These are phyloP conservation scores for Avena insularis DNA, from an alignment of 176 grass and related monocot species.

Conservation along the genomic window DNA sequence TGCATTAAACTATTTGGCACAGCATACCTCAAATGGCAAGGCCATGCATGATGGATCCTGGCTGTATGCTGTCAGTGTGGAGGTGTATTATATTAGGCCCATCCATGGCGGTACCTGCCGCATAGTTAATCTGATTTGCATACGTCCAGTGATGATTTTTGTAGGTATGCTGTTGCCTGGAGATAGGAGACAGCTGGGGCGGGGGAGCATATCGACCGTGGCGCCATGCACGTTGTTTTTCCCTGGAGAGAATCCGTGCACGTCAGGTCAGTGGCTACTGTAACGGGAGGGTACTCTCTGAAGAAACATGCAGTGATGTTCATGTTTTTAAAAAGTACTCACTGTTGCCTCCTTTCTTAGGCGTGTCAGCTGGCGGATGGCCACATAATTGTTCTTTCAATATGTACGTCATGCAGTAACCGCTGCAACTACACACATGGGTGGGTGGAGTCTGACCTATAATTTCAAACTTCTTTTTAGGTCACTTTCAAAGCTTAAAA, in stretches of 20 bases:
- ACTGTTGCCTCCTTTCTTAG: slow-evolving; percentile 24
- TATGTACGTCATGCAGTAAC: neutral
- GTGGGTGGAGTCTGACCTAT: neutral
- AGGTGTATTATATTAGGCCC: slow-evolving; percentile 13
- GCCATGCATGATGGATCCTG: slow-evolving; percentile 27
- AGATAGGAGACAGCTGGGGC: neutral
- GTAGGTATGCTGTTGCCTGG: slow-evolving; percentile 14
- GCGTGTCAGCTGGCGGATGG: slow-evolving; percentile 34
- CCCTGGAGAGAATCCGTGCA: slow-evolving; percentile 48
- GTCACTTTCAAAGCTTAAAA: neutral
- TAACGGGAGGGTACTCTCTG: neutral
- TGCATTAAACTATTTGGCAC: slow-evolving; percentile 20
- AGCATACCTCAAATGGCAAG: slow-evolving; percentile 33
- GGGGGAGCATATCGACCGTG: slow-evolving; percentile 14
- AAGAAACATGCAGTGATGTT: slow-evolving; percentile 21
- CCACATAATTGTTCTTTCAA: slow-evolving; percentile 31
- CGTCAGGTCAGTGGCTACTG: slow-evolving; percentile 32
- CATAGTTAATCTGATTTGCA: slow-evolving; percentile 12
- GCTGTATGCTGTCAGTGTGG: slow-evolving; percentile 45
- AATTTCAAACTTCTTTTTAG: neutral
- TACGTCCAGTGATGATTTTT: neutral
- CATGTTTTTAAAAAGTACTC: neutral
- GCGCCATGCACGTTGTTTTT: slow-evolving; percentile 53
- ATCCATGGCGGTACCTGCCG: slow-evolving; percentile 3
- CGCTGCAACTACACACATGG: neutral